Base-by-base conservation (phyloP, 2,329 filamentous ascomycete genomes). In the Epichloe glyceriae region DNA sequence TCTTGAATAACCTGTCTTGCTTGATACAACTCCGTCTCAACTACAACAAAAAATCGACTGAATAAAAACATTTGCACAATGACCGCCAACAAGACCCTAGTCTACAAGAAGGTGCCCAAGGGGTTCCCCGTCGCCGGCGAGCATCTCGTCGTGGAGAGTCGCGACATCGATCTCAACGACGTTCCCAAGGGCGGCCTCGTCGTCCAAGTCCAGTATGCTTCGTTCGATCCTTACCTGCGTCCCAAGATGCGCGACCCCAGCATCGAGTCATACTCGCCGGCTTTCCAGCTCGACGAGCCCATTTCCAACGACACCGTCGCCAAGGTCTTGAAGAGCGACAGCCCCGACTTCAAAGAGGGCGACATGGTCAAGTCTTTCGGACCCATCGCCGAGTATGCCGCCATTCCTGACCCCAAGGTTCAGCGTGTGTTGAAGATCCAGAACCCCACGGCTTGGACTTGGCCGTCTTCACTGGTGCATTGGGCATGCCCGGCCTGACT, bases 211-310 rank as follows among this genome's bases (percentile, higher is more conserved):
- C 76, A 84, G 61, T 88, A 85, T 66, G 74, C 82, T 56, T 90
- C 86, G 40, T 85, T 85, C 69, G 88, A 95, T 67, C 88, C 88
- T 2, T 95, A 94, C 72, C 80, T 86, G 73, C 85, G 89, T 52
- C 85, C 85, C 54, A 79, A 80, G 58, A 90, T 95, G 85, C 82
- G 87, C 46, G 67, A 73, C 46, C 62, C 85, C 6, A 65, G 72
- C 37, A 60, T 70, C 62, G 80, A 85, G 69, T 88, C 85, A 10
- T 93, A 68, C 55, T 43, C 56, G 2, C 59, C 64, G 1, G 55
- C 66, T 14, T 88, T 82, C 61, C 63, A 73, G 15, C 65, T 86
- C 45, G 73, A 75, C 63, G 67, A 78, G 58, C 79, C 86, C 55
- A 77, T 95, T 55, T 69, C 68, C 57, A 90, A 83, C 67, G 66